phyloP scores from a whole-genome alignment of 257 asterid genomes.

The Capsicum chinense region DNA sequence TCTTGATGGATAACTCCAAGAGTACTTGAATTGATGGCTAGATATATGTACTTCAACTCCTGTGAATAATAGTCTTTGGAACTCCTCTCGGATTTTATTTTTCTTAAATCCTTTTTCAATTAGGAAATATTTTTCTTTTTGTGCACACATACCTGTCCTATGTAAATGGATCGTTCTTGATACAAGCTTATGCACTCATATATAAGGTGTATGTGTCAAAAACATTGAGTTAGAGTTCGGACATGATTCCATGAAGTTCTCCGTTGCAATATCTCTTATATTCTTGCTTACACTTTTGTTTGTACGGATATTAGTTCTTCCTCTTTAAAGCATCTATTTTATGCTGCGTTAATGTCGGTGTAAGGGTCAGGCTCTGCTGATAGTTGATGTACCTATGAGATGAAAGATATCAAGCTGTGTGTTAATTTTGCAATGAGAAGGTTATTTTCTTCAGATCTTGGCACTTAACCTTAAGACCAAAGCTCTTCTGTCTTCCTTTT shows the following conservation, averaged over 20 bases:
- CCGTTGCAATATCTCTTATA: not conserved
- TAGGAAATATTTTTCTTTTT: not conserved
- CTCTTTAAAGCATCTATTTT: not conserved
- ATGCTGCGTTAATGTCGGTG: not conserved
- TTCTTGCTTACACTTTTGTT: not conserved
- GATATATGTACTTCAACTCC: not conserved
- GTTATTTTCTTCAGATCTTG: not conserved
- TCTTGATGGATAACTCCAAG: not conserved
- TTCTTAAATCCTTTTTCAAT: not conserved
- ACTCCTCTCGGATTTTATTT: not conserved
- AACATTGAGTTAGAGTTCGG: not conserved
- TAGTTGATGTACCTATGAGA: not conserved
- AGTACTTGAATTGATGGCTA: not conserved
- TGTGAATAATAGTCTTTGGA: not conserved
- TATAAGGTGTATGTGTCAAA: not conserved
- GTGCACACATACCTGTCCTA: not conserved
- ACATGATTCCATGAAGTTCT: not conserved
- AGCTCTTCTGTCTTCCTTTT: not conserved
- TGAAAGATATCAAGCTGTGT: not conserved
- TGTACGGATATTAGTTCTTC: not conserved
- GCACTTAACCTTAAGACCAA: not conserved
- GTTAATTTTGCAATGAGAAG: not conserved
- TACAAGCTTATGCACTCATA: not conserved
- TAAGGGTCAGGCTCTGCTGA: not conserved
- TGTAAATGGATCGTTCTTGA: not conserved